Evolutionary conservation across 2,329 filamentous ascomycete species (phyloP).

Genomic region (Orbilia brochopaga): DNA sequence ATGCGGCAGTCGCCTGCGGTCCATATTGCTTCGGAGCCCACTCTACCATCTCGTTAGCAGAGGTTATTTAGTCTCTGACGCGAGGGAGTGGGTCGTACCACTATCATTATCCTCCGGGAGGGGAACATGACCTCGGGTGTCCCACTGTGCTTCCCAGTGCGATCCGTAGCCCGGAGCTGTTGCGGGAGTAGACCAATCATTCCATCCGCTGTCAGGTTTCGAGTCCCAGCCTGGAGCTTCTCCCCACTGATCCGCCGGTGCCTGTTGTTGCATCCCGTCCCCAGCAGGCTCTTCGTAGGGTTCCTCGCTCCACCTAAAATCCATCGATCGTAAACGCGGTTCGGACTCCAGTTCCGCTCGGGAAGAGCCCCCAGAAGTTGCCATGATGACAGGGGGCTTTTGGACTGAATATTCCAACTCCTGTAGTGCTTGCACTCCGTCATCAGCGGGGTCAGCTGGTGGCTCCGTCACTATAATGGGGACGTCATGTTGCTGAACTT

Average conservation of each 20-base stretch:
- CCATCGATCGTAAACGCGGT: not conserved
- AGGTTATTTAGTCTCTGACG: not conserved
- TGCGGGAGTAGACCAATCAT: slow-evolving; percentile 27
- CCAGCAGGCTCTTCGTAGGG: not conserved
- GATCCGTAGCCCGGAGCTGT: not conserved
- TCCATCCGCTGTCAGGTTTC: slow-evolving; percentile 7
- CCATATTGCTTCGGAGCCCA: slow-evolving; percentile 21
- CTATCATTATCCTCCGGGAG: slow-evolving; percentile 17
- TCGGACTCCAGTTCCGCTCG: not conserved
- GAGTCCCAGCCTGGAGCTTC: not conserved
- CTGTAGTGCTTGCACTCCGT: no score
- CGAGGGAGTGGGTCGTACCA: slow-evolving; percentile 4
- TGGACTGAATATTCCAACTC: no score
- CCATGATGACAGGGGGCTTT: not conserved
- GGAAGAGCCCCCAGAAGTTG: not conserved
- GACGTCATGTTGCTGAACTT: not conserved
- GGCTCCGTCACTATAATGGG: not conserved
- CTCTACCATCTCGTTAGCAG: slow-evolving; percentile 9
- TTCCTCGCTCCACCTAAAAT: slow-evolving; percentile 15
- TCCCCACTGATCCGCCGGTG: not conserved
- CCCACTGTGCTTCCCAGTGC: slow-evolving; percentile 11
- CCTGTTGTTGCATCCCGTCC: not conserved
- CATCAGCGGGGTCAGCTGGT: not conserved
- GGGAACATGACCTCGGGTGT: slow-evolving; percentile 27
- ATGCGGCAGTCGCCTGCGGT: not conserved